Evolutionary conservation across 345 rosid genomes (phyloP), one percentile per base, ranked within the genome.

Genomic region (Barbarea vulgaris): DNA sequence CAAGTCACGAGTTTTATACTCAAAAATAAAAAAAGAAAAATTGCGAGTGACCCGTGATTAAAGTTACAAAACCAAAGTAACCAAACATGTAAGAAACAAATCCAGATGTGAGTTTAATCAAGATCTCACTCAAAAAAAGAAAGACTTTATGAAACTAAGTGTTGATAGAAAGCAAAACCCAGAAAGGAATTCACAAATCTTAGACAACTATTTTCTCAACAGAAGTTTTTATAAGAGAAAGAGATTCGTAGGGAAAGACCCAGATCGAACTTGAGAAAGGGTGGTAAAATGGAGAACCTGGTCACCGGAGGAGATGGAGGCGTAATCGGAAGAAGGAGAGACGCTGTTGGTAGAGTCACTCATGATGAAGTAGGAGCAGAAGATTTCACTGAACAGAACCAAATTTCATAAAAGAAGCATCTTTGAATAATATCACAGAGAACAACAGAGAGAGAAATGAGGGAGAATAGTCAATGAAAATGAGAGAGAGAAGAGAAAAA

Each of bases 301-400:
- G 74, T 87, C 91, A 54, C 75, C 82, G 78, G 87, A 71, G 79
- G 82, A 72, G 78, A 79, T 46, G 81, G 98, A 88, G 53, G 89
- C 84, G 75, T 85, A 79, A 46, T 83, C 93, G 58, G 84, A 83
- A 74, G 81, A 83, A 78, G 77, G 77, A 72, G 91, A 84, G 70
- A 89, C 84, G 73, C 86, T 62, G 18, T 67, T 90, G 12, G 77
- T 88, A 33, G 93, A 91, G 77, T 85, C 96, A 82, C 82, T 86
- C 97, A 94, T 94, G 83, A 81, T 66, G 80, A 21, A 52, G 57
- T 28, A 41, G 21, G 42, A 47, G 33, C 3, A 41, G 39, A 61
- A 63, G 67, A 67, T 44, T 79, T 79, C 74, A 68, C 5, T 31
- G 70, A 61, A n/a, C 17, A 15, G 22, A 75, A 56, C 63, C 56